Evolutionary conservation across 148 eudicot species (phyloP).

Genomic region (Chenopodium berlandieri): DNA sequence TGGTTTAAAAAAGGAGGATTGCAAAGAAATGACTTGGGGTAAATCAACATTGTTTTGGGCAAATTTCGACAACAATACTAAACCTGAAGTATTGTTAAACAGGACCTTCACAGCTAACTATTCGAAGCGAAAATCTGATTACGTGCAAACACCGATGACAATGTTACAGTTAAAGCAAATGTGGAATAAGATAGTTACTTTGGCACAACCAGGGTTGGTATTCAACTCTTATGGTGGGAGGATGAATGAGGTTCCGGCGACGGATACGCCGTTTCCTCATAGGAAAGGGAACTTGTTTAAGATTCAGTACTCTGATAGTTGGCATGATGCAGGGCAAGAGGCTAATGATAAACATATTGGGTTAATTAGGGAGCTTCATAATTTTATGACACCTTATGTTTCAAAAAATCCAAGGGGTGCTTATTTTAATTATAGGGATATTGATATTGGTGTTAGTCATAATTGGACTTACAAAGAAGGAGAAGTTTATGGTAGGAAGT

Average conservation of each 20-base stretch:
- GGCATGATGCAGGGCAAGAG: constrained; percentile 31
- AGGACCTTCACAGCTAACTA: constrained; percentile 26
- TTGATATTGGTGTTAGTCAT: constrained; percentile 39
- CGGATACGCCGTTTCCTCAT: constrained; percentile 49
- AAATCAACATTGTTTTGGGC: constrained; percentile 38
- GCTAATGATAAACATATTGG: constrained; percentile 27
- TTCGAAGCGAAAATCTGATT: constrained; percentile 50
- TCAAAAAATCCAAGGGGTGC: constrained; percentile 49
- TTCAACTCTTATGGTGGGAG: constrained; percentile 52
- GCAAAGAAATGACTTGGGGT: constrained; percentile 44
- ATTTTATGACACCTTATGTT: constrained; percentile 47
- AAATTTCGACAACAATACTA: constrained; percentile 25
- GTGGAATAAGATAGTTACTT: constrained; percentile 33
- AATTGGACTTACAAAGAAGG: constrained; percentile 42
- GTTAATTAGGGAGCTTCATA: constrained; percentile 32
- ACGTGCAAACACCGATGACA: constrained; percentile 40
- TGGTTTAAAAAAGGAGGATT: constrained; percentile 36
- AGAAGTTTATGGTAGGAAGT: constrained; percentile 43
- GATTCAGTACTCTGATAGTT: constrained; percentile 45
- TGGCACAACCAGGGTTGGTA: constrained; percentile 30
- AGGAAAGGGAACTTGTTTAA: constrained; percentile 46
- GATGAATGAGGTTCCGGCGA: constrained; percentile 36
- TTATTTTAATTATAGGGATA: constrained; percentile 47
- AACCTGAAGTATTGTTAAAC: constrained; percentile 19
- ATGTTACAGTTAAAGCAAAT: constrained; percentile 30